Conservation (phyloP, 2,329 filamentous ascomycete genomes). For the Claviceps paspali region DNA sequence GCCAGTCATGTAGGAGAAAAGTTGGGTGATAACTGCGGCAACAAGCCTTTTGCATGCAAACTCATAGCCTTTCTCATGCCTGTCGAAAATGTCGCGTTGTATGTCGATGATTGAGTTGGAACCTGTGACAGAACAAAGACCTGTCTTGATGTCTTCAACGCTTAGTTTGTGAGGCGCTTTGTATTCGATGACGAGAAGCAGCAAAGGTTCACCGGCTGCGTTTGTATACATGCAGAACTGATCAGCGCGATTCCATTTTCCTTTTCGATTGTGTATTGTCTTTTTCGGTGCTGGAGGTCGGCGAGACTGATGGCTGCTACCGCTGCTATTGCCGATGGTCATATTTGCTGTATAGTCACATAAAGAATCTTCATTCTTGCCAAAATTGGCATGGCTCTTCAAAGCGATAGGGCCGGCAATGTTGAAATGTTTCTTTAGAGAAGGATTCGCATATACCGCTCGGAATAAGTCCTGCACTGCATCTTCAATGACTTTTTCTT, state of each 20-base stretch:
- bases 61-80: slow-evolving; percentile 14
- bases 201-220: background rate
- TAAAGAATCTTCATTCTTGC: slow-evolving; percentile 9
- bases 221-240: slow-evolving; percentile 14
- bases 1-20: slow-evolving; percentile 25
- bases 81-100: slow-evolving; percentile 17
- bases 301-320: too few relatives aligned
- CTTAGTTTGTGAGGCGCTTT: slow-evolving; percentile 23
- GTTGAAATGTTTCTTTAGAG: slow-evolving; percentile 15
- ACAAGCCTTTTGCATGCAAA: slow-evolving; percentile 19
- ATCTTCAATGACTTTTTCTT: slow-evolving; percentile 21
- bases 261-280: too few relatives aligned
- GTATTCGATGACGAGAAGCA: slow-evolving; percentile 19
- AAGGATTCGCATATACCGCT: slow-evolving; percentile 12
- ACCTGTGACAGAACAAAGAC: slow-evolving; percentile 15
- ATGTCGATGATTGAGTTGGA: slow-evolving; percentile 19
- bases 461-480: slow-evolving; percentile 19
- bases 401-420: slow-evolving; percentile 20
- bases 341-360: too few relatives aligned
- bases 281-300: too few relatives aligned
- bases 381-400: slow-evolving; percentile 21
- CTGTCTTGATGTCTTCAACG: slow-evolving; percentile 17
- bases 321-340: too few relatives aligned
- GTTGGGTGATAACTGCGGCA: slow-evolving; percentile 22
- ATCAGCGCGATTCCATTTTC: too few relatives aligned